Base-by-base conservation (phyloP, 2,329 filamentous ascomycete species). In the Xylaria sp. region DNA sequence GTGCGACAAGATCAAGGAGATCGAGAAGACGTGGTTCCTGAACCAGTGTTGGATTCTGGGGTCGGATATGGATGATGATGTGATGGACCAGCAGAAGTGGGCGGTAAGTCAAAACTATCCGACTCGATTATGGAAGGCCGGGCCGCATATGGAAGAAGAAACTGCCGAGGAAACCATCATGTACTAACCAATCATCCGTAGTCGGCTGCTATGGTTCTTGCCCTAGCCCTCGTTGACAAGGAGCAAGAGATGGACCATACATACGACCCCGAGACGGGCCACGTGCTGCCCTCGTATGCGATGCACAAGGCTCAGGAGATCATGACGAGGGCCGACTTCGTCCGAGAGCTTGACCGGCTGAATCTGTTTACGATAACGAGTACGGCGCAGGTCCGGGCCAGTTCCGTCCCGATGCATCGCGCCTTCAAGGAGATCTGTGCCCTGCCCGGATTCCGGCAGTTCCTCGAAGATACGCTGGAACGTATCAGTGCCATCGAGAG, bases 81-180 rank as follows among this genome's bases (percentile, higher is more conserved):
- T 97, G 63, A 97, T 97, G 88, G 91, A 97, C 68, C 90, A 97
- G 72, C 92, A 97, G 70, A 97, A 97, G 72, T 97, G 91, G 79
- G 91, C 92, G 42, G 89, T 91, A 78, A 74, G 87, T 83, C n/a
- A 19, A 8, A 54, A 11, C 54, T 26, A 26, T 9, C n/a, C n/a
- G n/a, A n/a, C n/a, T n/a, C n/a, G n/a, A n/a, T n/a, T n/a, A n/a
- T n/a, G n/a, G n/a, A n/a, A n/a, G n/a, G n/a, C n/a, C n/a, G n/a
- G n/a, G n/a, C n/a, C n/a, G n/a, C 9, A 34, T 34, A 6, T 34
- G 8, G 9, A 34, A 34, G 29, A 34, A 13, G 29, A 3, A 34
- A 34, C 29, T 13, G 13, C 24, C 8, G 24, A 7, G 21, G 21
- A 29, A 38, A 13, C 18, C 7, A 38, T 13, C 19, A 8, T 8